Base-by-base conservation (phyloP, 306 rosid genomes). In the Prunus salicina region DNA sequence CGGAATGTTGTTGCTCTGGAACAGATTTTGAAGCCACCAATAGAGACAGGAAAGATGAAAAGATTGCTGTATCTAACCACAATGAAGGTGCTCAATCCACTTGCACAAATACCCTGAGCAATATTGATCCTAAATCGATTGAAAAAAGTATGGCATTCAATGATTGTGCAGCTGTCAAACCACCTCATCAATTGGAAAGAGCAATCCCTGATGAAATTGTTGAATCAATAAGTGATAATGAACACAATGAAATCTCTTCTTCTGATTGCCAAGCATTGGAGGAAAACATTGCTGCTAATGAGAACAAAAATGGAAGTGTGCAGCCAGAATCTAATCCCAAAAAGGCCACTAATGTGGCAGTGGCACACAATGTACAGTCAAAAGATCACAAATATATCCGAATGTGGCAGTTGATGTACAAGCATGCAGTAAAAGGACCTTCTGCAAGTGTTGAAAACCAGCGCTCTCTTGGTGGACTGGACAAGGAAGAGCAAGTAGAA, bases 391-490 rank as follows among this genome's bases (percentile, higher is more conserved):
- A 87, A 71, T 87, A 87, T 63, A 34, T 87, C 32, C 87, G 63
- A 67, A 89, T 85, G 96, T 92, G 97, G 99, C 89, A 79, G 62
- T 83, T 91, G 87, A 85, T 95, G 81, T 92, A 87, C 82, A 95
- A 92, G 80, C 90, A 92, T 77, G 87, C 97, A 12, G 87, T 91
- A 14, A 67, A 79, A 69, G 79, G 81, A n/a, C 43, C 38, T 46
- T 18, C 80, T 25, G 86, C 58, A 58, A 79, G 64, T 66, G 80
- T 43, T 38, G 88, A 77, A 63, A 73, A 80, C 32, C 74, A 83
- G 76, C 80, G 8, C 38, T 74, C 83, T 67, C 71, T 74, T 64
- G 78, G 71, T 58, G 87, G 51, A 38, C 67, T 51, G 67, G 70
- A 80, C 64, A 81, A 69, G 47, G 75, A 84, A 83, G 89, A 74